phyloP scores from a whole-genome alignment of 1,284 basidiomycete genomes.

The Apiotrichum laibachii region DNA sequence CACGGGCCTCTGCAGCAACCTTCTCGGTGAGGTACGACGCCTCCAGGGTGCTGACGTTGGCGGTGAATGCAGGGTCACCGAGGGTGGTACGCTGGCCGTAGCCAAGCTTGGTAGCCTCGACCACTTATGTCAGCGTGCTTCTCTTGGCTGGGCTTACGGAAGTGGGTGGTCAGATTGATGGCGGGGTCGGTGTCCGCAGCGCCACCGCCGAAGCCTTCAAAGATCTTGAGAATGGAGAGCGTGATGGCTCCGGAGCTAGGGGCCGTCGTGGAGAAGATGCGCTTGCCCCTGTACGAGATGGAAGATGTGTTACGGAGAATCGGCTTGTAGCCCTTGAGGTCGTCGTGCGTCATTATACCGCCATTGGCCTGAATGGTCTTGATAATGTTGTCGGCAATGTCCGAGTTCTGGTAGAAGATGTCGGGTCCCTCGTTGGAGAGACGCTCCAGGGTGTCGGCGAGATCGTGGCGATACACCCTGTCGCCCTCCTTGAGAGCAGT shows the following conservation, averaged over 20 bases:
- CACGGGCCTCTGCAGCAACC: conserved; percentile 34
- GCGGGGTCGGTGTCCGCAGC: conserved; percentile 20
- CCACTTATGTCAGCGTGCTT: conserved; percentile 19
- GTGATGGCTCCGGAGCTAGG: conserved; percentile 35
- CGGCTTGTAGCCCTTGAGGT: conserved; percentile 29
- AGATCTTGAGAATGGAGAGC: conserved; percentile 40
- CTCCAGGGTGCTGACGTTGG: conserved; percentile 49
- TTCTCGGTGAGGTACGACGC: conserved; percentile 37
- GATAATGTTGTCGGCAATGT: conserved; percentile 29
- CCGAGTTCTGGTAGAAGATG: conserved; percentile 26
- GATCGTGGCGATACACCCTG: conserved; percentile 20
- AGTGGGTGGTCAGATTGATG: conserved; percentile 45
- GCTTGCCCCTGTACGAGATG: conserved; percentile 34
- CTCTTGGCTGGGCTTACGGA: conserved; percentile 19
- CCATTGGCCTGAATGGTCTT: conserved; percentile 16
- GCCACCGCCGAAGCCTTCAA: conserved; percentile 30
- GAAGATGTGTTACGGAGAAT: conserved; percentile 24
- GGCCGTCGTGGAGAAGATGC: conserved; percentile 31
- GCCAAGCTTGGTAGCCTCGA: conserved; percentile 50
- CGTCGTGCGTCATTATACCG: conserved; percentile 30
- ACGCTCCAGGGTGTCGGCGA: conserved; percentile 28
- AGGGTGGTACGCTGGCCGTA: conserved; percentile 51
- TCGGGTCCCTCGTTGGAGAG: conserved; percentile 29
- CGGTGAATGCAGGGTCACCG: conserved; percentile 51
- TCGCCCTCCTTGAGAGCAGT: conserved; percentile 24